phyloP scores from a whole-genome alignment of 169 alveolate species.

The Plasmodium coatneyi region DNA sequence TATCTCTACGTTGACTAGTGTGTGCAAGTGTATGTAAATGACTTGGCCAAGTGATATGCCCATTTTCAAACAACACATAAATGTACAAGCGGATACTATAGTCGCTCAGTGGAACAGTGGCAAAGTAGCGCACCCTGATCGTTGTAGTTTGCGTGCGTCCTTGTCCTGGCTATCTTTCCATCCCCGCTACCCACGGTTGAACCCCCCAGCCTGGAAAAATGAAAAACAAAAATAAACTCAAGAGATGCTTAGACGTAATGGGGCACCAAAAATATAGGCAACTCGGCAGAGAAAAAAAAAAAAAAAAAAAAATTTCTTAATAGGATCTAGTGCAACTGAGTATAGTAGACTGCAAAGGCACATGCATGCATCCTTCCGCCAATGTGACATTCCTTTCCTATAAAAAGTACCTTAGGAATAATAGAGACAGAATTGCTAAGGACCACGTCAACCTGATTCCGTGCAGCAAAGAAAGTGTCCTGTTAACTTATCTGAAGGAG shows the following conservation, averaged over 20 bases:
- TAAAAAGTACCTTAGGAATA: slow-evolving; percentile 37
- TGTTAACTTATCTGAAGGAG: slow-evolving; percentile 15
- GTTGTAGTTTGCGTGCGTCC: not conserved
- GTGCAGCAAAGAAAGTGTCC: slow-evolving; percentile 26
- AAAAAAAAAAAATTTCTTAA: not conserved
- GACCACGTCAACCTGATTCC: slow-evolving; percentile 29
- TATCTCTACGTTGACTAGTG: not conserved
- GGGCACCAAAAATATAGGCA: not conserved
- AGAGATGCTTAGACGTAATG: slow-evolving; percentile 72
- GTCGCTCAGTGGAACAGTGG: not conserved
- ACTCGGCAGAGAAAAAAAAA: not conserved
- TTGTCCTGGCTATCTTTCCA: not conserved
- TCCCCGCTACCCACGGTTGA: not conserved
- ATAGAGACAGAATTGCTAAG: slow-evolving; percentile 18
- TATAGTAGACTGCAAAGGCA: not conserved
- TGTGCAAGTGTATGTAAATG: not conserved
- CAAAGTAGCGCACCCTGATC: not conserved
- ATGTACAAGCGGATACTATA: not conserved
- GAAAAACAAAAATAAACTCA: slow-evolving; percentile 68
- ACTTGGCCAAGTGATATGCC: not conserved
- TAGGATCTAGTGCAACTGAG: not conserved
- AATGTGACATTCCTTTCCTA: not conserved
- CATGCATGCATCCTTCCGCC: not conserved
- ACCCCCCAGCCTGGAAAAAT: slow-evolving; percentile 15
- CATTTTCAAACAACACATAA: not conserved